Percentiles rank a stretch among this genome's conserved stretches.
These are phyloP conservation scores for Spongospora subterranea DNA, from an alignment of 208 protist species.

Conservation along the genomic window DNA sequence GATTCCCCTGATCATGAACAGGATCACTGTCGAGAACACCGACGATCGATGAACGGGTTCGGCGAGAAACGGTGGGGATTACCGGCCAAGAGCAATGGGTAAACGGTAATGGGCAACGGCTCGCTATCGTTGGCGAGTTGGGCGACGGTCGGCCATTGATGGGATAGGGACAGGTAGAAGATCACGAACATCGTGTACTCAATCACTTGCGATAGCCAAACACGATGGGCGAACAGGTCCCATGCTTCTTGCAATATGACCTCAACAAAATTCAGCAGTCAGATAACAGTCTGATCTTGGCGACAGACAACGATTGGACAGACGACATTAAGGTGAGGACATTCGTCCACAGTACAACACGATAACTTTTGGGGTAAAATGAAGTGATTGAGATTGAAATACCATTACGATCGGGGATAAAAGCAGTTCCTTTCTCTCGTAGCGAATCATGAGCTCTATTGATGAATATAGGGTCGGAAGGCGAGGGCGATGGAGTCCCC, in stretches of 20 bases:
- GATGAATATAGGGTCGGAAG: neutral
- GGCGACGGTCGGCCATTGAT: slow-evolving; percentile 16
- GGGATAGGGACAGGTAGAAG: neutral
- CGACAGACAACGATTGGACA: neutral
- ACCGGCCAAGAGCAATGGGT: neutral
- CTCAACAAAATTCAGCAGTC: neutral
- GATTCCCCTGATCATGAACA: neutral
- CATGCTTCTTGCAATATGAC: neutral
- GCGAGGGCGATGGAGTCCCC: neutral
- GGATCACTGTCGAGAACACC: neutral
- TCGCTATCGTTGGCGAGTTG: neutral
- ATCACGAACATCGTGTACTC: slow-evolving; percentile 26
- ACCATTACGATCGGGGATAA: neutral
- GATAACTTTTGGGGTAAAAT: no score
- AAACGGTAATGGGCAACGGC: neutral
- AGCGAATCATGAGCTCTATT: neutral
- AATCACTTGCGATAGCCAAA: neutral
- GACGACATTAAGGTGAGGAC: no score
- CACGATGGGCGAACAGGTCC: neutral
- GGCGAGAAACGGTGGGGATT: neutral
- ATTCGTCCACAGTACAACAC: no score
- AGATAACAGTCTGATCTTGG: neutral
- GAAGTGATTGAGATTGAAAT: no score
- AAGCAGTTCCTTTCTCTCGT: neutral
- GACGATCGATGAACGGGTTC: neutral